Evolutionary conservation across 768 basidiomycete genomes (phyloP), one percentile per base, ranked within the genome.

Genomic region (Lactarius tabidus): DNA sequence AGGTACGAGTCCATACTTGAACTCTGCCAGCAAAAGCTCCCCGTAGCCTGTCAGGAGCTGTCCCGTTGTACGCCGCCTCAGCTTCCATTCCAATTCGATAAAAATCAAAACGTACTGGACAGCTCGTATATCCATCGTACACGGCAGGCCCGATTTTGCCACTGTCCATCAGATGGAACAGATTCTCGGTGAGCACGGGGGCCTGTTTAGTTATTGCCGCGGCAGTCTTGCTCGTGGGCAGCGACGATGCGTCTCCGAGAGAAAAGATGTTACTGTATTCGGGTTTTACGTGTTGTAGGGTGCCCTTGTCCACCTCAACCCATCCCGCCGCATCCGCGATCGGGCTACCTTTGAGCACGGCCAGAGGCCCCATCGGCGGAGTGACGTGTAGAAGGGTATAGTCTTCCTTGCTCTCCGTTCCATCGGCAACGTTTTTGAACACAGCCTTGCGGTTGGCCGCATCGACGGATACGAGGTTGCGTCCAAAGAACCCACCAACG

Each of bases 141-240:
- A 72, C 77, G 2, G 91, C 95, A 48, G 74, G 71, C 33, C 86
- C 81, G 55, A 92, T 75, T 68, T 83, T 83, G 38, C 94, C 95
- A 1, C 83, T 86, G 69, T 89, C 84, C 73, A 93, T 77, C 36
- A 90, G 77, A 31, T 86, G 85, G 74, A 86, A 88, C 41, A 98
- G 74, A 77, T 98, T 98, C 77, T 98, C 91, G 1, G 88, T 84
- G 53, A 98, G 81, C 6, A 99, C 88, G 14, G 96, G 96, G 1
- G 91, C 87, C 75, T 99, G 93, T 0, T 85, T 86, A 2, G 91
- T 93, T 71, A 98, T 90, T 6, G 95, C 96, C 17, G 96, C 95
- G 0, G 91, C 93, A 0, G 96, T 99, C 82, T 96, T 99, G 75
- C 91, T 93, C 31, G 94, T 98, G 9, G 96, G 96, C 33, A 97